Evolutionary conservation across 2,329 filamentous ascomycete species (phyloP).

Genomic region (Thyridium curvatum): DNA sequence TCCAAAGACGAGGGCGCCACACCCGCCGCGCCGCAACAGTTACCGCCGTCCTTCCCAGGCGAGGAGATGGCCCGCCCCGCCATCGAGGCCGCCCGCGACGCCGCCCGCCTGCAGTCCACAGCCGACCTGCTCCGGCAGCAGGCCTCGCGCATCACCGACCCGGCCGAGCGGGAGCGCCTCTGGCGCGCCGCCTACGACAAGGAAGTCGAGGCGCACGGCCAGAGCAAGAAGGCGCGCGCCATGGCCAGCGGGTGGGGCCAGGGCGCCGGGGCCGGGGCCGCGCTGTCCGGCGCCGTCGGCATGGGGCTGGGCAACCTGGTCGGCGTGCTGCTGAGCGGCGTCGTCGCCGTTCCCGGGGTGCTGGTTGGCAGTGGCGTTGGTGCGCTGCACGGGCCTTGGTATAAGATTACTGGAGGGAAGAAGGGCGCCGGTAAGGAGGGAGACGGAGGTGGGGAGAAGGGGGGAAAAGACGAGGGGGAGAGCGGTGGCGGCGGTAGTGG

Average conservation of each 20-base stretch:
- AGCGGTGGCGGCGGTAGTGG: background rate
- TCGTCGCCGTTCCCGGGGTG: constrained; percentile 3
- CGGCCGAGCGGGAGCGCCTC: constrained; percentile 4
- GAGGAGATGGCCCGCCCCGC: background rate
- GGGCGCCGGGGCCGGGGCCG: constrained; percentile 4
- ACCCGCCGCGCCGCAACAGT: too few relatives aligned
- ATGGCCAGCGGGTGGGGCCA: constrained; percentile 7
- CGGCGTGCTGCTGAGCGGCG: constrained; percentile 2
- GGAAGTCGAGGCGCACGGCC: constrained; percentile 5
- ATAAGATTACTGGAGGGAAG: background rate
- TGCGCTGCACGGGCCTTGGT: constrained; percentile 1
- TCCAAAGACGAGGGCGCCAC: too few relatives aligned
- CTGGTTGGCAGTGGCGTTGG: constrained; percentile 1
- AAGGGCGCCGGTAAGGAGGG: too few relatives aligned
- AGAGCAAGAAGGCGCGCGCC: constrained; percentile 7
- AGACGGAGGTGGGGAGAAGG: background rate
- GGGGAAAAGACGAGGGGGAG: background rate
- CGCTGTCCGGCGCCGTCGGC: constrained; percentile 2
- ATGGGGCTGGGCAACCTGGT: constrained; percentile 5
- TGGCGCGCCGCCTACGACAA: constrained; percentile 5
- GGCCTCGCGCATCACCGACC: constrained; percentile 2
- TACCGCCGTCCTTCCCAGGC: too few relatives aligned
- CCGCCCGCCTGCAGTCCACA: constrained; percentile 1
- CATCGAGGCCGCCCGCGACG: constrained; percentile 2
- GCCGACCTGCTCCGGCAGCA: constrained; percentile 1